Percentiles rank a stretch among this genome's conserved stretches.
phyloP scores from a whole-genome alignment of 2,329 filamentous ascomycete species.

The Alternaria sp. region DNA sequence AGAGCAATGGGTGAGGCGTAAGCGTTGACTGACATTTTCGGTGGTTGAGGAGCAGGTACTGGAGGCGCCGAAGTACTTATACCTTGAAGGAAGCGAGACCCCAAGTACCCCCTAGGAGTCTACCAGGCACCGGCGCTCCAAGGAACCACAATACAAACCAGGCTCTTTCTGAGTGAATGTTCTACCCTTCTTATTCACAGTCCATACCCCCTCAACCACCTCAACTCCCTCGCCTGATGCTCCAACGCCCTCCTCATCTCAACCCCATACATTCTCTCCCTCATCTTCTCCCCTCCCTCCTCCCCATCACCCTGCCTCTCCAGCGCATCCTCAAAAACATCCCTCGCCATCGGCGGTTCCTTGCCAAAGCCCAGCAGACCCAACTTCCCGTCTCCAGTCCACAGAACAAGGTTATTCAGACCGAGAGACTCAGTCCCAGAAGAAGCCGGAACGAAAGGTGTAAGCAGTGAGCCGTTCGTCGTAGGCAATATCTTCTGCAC shows the following conservation, averaged over 20 bases:
- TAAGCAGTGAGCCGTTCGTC: slow-evolving; percentile 39
- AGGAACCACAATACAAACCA: background rate
- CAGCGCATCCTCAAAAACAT: slow-evolving; percentile 43
- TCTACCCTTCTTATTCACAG: slow-evolving; percentile 39
- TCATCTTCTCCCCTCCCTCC: slow-evolving; percentile 48
- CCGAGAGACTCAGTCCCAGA: slow-evolving; percentile 7
- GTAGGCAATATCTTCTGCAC: slow-evolving; percentile 78
- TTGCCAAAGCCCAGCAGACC: slow-evolving; percentile 67
- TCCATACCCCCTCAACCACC: slow-evolving; percentile 74
- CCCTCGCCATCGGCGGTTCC: slow-evolving; percentile 31
- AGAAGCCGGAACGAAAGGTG: background rate
- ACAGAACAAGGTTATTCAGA: slow-evolving; percentile 75
- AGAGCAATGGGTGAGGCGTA: background rate
- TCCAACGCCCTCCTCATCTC: slow-evolving; percentile 78
- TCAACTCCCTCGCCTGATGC: slow-evolving; percentile 78
- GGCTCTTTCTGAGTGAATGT: background rate
- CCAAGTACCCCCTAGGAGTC: background rate
- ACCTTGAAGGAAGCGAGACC: rapidly evolving
- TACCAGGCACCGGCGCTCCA: background rate
- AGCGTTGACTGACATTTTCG: background rate
- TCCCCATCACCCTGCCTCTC: slow-evolving; percentile 46
- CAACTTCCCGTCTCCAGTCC: slow-evolving; percentile 82
- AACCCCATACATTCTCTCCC: slow-evolving; percentile 68
- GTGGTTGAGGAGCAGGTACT: background rate
- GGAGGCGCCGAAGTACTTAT: background rate